Conservation (phyloP, 257 asterid genomes). For the Perilla frutescens region DNA sequence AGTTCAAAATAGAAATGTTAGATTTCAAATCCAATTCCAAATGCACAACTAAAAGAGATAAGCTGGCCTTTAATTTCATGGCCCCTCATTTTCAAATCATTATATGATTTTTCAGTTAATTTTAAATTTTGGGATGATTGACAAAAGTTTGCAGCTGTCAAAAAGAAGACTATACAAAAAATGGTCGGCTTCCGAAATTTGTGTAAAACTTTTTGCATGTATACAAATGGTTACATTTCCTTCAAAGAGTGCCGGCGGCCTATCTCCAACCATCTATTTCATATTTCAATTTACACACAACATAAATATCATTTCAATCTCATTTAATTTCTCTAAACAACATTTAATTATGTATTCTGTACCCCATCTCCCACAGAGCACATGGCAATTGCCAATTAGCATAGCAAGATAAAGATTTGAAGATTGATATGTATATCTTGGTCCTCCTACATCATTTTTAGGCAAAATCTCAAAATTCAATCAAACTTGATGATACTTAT, state of each 20-base stretch:
- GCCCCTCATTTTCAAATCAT: background rate
- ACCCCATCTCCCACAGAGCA: too few species aligned
- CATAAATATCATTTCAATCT: background rate
- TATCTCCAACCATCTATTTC: background rate
- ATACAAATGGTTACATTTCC: slow-evolving; percentile 26
- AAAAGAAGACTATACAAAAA: background rate
- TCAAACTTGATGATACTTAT: slow-evolving; percentile 81
- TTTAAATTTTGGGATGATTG: background rate
- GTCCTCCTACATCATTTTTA: too few species aligned
- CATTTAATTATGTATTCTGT: too few species aligned
- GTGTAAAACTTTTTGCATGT: background rate
- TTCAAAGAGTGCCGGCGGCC: background rate
- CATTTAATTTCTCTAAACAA: too few species aligned
- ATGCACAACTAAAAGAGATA: too few species aligned
- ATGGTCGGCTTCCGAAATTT: background rate
- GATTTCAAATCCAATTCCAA: too few species aligned
- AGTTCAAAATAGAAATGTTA: background rate
- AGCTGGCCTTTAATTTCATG: too few species aligned
- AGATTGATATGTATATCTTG: too few species aligned
- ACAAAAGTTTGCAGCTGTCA: slow-evolving; percentile 2
- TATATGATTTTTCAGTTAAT: background rate
- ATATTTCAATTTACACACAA: background rate
- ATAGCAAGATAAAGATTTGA: background rate
- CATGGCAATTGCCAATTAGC: too few species aligned
- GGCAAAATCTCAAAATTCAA: background rate